Evolutionary conservation across 257 asterid species (phyloP).

Genomic region (Solanum pinnatisectum): DNA sequence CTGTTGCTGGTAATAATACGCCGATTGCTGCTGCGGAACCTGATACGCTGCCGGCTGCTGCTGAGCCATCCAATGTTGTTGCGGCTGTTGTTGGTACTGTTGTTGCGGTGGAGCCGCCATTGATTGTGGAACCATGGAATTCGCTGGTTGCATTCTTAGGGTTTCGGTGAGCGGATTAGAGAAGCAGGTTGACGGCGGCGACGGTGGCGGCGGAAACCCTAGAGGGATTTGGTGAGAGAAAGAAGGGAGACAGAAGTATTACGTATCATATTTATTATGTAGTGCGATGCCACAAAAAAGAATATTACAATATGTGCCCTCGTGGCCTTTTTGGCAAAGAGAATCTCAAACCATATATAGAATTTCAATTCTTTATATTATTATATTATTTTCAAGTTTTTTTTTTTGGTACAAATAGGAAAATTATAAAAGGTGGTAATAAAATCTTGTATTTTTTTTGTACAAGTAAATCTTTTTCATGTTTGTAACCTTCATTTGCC

Average conservation of each 20-base stretch:
- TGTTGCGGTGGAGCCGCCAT: slow-evolving; percentile 31
- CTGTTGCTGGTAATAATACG: slow-evolving; percentile 52
- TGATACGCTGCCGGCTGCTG: slow-evolving; percentile 44
- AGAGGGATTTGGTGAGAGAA: not conserved
- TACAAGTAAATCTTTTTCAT: not conserved
- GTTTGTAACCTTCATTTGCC: not conserved
- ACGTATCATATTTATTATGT: not conserved
- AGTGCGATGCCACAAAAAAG: not conserved
- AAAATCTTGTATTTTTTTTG: too few species aligned
- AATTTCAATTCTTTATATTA: not conserved
- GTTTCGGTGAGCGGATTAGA: not conserved
- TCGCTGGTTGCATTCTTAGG: slow-evolving; percentile 51
- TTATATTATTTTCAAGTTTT: not conserved
- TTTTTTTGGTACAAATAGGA: too few species aligned
- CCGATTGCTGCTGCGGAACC: slow-evolving; percentile 45
- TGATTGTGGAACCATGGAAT: slow-evolving; percentile 48
- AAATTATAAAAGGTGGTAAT: not conserved
- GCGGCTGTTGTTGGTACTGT: slow-evolving; percentile 37
- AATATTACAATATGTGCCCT: not conserved
- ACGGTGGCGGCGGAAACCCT: not conserved
- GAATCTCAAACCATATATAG: not conserved
- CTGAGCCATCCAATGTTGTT: slow-evolving; percentile 54
- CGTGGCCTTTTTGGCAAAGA: not conserved
- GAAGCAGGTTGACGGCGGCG: not conserved
- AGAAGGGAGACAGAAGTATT: not conserved